Evolutionary conservation across 2,329 filamentous ascomycete genomes (phyloP), one percentile per base, ranked within the genome.

Genomic region (Knoxdaviesia capensis): DNA sequence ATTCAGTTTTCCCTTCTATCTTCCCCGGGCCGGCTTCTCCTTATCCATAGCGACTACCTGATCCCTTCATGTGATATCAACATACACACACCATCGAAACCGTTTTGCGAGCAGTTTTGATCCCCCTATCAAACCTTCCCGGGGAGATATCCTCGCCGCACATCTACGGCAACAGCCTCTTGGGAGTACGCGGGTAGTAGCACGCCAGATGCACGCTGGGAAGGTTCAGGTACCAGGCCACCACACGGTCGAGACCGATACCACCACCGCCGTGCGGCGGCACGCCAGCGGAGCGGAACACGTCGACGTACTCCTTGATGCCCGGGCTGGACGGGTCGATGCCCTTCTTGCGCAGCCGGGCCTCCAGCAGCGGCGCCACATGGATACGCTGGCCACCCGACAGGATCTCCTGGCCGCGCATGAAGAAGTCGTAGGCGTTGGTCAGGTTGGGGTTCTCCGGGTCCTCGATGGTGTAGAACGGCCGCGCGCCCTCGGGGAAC

Each of bases 301-400:
- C 80, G 52, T 82, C 77, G 46, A 94, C 74, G 55, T 94, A 94
- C 51, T 94, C 85, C 55, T 88, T 84, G 67, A 94, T 82, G n/a
- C 80, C 74, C 1, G 63, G 56, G 47, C 68, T 73, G 39, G 69
- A 63, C 0, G 87, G 86, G 54, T 94, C 81, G 51, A 96, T 73
- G 44, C 85, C 87, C 60, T 85, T 78, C 45, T 65, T 67, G 53
- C 76, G 69, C 65, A 96, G 81, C 47, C 84, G 81, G 38, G 74
- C 71, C 55, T 85, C 77, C 9, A 96, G 71, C 61, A 80, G 71
- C 36, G 66, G 65, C 0, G 87, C 74, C 48, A 85, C 71, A 59
- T 94, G 81, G 50, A 94, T 83, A 71, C 87, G 83, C 61, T 94
- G 87, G 6, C 86, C 87, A 52, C 88, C 87, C 10, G 81, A 87